Base-by-base conservation (phyloP, 2,329 filamentous ascomycete species). In the Cercospora sp. region DNA sequence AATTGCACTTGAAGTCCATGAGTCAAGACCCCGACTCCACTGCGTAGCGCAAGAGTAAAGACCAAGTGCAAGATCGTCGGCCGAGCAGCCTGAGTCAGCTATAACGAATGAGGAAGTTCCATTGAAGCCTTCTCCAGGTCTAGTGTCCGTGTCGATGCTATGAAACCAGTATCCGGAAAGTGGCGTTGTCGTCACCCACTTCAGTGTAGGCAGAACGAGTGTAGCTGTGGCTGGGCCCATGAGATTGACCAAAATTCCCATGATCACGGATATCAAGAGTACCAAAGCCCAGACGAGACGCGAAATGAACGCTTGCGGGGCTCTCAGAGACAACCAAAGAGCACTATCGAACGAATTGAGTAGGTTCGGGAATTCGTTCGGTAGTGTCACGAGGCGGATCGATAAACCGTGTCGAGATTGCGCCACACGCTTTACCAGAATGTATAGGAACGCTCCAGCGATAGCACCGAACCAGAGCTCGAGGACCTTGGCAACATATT, bases 161-260 rank as follows among this genome's bases (percentile, higher is more conserved):
- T 40, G 5, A 3, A n/a, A 40, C 16, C 16, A 40, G 0, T 6
- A 1, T 1, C n/a, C 13, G 5, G 16, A 5, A 1, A n/a, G 2
- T 2, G 16, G 16, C 2, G 5, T 0, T 40, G 36, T 40, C 6
- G n/a, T 8, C 5, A 40, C 16, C 36, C 36, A 42, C 3, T 42
- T n/a, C 16, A 42, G 3, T 3, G 36, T 8, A n/a, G 36, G 36
- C 3, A 42, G 16, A 7, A 9, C 6, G 3, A 42, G 36, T 2
- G 36, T 42, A 1, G 36, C 36, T n/a, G 16, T 42, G 9, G 36
- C 36, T 3, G 16, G 36, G 0, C 36, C 36, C 36, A 42, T 42
- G 16, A 42, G 6, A 3, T n/a, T 42, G 6, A 42, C 36, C 16
- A 42, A 9, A 3, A 42, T 1, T 16, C 36, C 36, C 36, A 42